Base-by-base conservation (phyloP, 257 asterid species). In the Striga asiatica region DNA sequence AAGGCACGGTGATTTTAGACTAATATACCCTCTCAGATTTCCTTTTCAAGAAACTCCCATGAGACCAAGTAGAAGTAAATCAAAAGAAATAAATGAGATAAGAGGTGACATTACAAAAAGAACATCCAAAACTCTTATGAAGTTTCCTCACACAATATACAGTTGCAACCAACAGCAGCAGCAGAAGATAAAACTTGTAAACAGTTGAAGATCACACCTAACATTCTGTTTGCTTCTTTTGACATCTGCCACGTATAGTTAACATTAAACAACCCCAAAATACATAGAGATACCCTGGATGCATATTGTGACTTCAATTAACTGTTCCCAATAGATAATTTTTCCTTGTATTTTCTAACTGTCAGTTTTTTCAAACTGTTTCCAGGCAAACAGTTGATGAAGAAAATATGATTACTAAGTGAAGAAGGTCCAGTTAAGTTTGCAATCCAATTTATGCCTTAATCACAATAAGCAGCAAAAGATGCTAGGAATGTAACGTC, bases 401-500 rank as follows among this genome's bases (percentile, higher is more conserved):
- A 58, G 34, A 19, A 64, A 37, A 58, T 16, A 23, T 13, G 22
- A 55, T 35, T 11, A 37, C 14, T 50, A n/a, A 48, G n/a, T 42
- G 38, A 19, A 46, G 27, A 16, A 54, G 47, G 50, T 29, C 4
- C 43, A 51, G 38, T 35, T 64, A 13, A 68, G 39, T 56, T 16
- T 21, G 12, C 6, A 34, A 43, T 34, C 23, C 2, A 8, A 21
- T 61, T 43, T n/a, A 56, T 20, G 56, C 18, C 62, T 24, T 4
- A 29, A 39, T 48, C 34, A 21, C 28, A 52, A 55, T 17, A 60
- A 56, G 49, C 48, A 59, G 49, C 46, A 12, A 56, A 52, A 31
- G 35, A 50, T 39, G 49, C 35, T 9, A 39, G 32, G 10, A 41
- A 54, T 41, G 46, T 29, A 42, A 58, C 58, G 57, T 28, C 37